A percentile compares a stretch with the other conserved stretches of the same genome.
These are phyloP conservation scores for Acephala macrosclerotiorum DNA, from an alignment of 2,329 filamentous ascomycete species.

Conservation along the genomic window DNA sequence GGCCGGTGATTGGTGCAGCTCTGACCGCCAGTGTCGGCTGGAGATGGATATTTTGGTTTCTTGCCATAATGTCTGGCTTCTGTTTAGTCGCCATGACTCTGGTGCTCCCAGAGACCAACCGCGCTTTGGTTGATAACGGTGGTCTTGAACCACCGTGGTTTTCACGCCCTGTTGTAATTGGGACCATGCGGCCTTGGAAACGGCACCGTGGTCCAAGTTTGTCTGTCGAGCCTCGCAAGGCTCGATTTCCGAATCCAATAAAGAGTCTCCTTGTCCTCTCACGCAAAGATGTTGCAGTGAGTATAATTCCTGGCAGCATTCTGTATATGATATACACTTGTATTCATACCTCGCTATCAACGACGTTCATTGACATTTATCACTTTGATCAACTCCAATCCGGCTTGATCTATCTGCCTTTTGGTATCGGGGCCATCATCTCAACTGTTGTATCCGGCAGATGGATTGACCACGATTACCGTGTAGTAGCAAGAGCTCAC, in stretches of 20 bases:
- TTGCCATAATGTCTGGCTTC: constrained; percentile 51
- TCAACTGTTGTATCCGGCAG: constrained; percentile 43
- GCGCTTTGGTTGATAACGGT: constrained; percentile 23
- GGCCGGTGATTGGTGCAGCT: constrained; percentile 57
- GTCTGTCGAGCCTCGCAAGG: constrained; percentile 22
- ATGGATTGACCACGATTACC: constrained; percentile 64
- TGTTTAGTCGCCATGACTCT: constrained; percentile 54
- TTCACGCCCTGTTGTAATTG: neutral
- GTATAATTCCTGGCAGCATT: constrained; percentile 48
- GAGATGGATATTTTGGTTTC: constrained; percentile 60
- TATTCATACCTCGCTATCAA: constrained; percentile 53
- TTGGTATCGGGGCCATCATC: constrained; percentile 19
- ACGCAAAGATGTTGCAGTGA: constrained; percentile 46
- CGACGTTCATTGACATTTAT: constrained; percentile 54
- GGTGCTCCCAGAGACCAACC: constrained; percentile 55
- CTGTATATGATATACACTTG: constrained; percentile 57
- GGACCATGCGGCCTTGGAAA: no score
- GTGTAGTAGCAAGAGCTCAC: constrained; percentile 52
- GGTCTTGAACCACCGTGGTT: neutral
- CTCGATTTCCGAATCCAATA: constrained; percentile 48
- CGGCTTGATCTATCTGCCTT: constrained; percentile 35
- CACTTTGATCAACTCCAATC: constrained; percentile 46
- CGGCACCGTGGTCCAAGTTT: neutral
- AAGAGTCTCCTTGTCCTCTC: constrained; percentile 46
- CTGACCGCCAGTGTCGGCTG: constrained; percentile 54